Evolutionary conservation across 2,329 filamentous ascomycete genomes (phyloP), one percentile per base, ranked within the genome.

Genomic region (Colletotrichum orchidophilum): DNA sequence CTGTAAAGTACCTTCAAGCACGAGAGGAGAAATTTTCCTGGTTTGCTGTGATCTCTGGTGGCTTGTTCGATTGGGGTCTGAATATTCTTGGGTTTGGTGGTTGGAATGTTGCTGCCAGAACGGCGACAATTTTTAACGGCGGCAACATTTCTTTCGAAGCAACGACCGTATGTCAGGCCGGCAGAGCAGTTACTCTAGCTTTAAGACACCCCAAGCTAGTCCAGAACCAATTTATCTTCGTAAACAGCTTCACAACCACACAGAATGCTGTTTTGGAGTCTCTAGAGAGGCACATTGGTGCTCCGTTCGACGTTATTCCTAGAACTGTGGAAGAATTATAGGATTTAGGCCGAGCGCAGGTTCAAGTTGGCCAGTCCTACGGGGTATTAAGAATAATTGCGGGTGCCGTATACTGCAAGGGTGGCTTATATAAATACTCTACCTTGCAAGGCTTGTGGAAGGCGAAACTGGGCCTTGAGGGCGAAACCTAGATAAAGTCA

Each of bases 181-280:
- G 33, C 26, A 64, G 26, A 35, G 62, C 62, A 33, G 49, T 64
- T 12, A 18, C 52, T 1, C 46, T 31, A 1, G 21, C 24, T 8
- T 1, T 64, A 26, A 49, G 21, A 26, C 49, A 24, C 1, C 27
- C 35, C 24, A 26, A 31, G 2, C 52, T 57, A 2, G 58, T 52
- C 3, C 24, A 1, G n/a, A 64, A 64, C 7, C 62, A 49, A 31
- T 3, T 46, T 46, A 12, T 64, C 35, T 64, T 57, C 27, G 35
- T 57, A 18, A 57, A 64, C 13, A 57, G 52, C 1, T 88, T 91
- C 74, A 85, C 85, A 31, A 84, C 86, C 0, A 86, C 86, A 0
- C 89, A 91, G 78, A 87, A 87, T 27, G 83, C 91, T 73, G 78
- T 93, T 1, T 76, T 92, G 1, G 77, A 80, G 11, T 78, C 83